Evolutionary conservation across 495 filamentous ascomycete genomes (phyloP), one percentile per base, ranked within the genome.

Genomic region (Penicillium ochrochloron): DNA sequence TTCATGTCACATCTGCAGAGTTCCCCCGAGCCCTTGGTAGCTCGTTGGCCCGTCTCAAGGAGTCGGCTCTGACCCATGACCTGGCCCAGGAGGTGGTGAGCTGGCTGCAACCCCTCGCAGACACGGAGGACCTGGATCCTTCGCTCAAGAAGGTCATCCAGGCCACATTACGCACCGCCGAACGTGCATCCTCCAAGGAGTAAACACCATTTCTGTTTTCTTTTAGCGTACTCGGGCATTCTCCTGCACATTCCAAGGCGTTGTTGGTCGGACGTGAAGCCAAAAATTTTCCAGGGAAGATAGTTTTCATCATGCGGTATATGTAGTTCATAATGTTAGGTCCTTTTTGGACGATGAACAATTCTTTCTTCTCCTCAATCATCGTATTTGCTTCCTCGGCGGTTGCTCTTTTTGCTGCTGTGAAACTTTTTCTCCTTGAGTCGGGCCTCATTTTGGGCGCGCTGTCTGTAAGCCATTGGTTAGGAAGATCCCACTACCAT

Each of bases 401-500:
- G 85, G 61, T 79, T 83, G 27, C 82, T 83, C 76, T 98, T 98
- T 80, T 97, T 98, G 54, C 80, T 85, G 67, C 89, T 88, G 56
- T 90, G 90, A 31, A 81, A 66, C 77, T 96, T 97, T 78, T 97
- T 98, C 17, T 70, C 75, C 71, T 81, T 87, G 39, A 97, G 64
- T 57, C 93, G 80, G n/a, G 77, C 73, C 63, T 92, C 86, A 60
- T 90, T 92, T 59, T 89, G 90, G 21, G 84, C 82, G 57, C 88
- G 89, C 76, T 92, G 83, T 63, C 93, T 97, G 61, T 60, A 19
- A 12, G 31, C 21, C 0, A 42, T 67, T 59, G 57, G 35, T 54
- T 25, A 39, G 25, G 11, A 44, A 17, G 9, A 15, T 54, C 29
- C 48, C 48, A 41, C 12, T 55, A 29, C 17, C 35, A 37, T 23